Evolutionary conservation across 176 grass and related monocot species (phyloP), one percentile per base, ranked within the genome.

Genomic region (Musa troglodytarum): DNA sequence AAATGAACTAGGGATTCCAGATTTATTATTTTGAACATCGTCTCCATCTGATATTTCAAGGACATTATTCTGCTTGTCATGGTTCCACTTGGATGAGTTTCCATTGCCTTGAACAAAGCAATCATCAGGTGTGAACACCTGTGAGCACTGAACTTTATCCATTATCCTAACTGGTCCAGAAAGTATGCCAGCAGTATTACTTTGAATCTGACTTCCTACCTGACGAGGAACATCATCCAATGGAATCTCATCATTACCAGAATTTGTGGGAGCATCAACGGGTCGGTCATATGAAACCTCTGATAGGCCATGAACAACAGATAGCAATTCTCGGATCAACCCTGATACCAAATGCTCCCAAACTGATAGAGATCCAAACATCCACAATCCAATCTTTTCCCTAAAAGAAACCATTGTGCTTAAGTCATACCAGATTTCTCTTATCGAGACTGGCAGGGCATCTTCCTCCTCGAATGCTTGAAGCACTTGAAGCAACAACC

Each of bases 401-500:
- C 21, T 61, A 67, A 89, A 96, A 57, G 53, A 79, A 86, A 62
- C 58, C 63, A 79, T 78, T 34, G 81, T 66, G 71, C 76, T 87
- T 19, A 88, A 66, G 53, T 87, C 80, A 71, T 82, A 87, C 92
- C 92, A 96, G 68, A 96, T 83, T 49, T 89, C 79, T 55, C 78
- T 85, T 69, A 92, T 52, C 68, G 89, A 83, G 52, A 86, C 74
- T 76, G 86, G 83, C 68, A 86, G 76, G 13, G 77, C 82, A 75
- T 69, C 78, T 64, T 82, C 78, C 67, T 85, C 86, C 76, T 89
- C 79, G 65, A 87, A 76, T 67, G 74, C 78, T 52, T 80, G 57
- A 11, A 96, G 78, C 52, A 81, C 75, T 25, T 87, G 79, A 23
- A 92, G 82, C 83, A 96, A n/a, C n/a, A n/a, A 68, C 92, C 92